Evolutionary conservation across 75 land plant genomes (phyloP).

Genomic region (Picea glauca): DNA sequence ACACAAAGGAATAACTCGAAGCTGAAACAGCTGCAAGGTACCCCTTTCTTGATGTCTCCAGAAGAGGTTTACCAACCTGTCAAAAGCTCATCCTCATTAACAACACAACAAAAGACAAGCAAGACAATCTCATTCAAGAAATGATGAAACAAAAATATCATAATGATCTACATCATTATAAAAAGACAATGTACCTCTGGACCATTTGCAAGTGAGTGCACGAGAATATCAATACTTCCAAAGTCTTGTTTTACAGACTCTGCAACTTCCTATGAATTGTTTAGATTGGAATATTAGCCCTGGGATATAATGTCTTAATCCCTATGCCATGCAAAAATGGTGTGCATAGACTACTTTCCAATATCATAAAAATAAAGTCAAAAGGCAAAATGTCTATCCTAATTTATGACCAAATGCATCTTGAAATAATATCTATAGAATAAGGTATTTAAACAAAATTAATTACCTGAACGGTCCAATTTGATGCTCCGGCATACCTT

Average conservation of each 20-base stretch:
- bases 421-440: not conserved
- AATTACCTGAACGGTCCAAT: slow-evolving; percentile 90
- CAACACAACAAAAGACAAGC: not conserved
- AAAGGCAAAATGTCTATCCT: not conserved
- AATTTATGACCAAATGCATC: not conserved
- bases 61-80: slow-evolving; percentile 84
- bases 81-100: not conserved
- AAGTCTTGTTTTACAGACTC: slow-evolving; percentile 87
- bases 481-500: slow-evolving; percentile 86
- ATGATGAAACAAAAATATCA: not conserved
- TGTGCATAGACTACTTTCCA: not conserved
- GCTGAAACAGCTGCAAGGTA: slow-evolving; percentile 96
- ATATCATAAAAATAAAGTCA: not conserved
- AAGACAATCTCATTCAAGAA: not conserved
- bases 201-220: slow-evolving; percentile 96
- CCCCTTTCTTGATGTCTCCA: slow-evolving; percentile 90
- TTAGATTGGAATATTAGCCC: not conserved
- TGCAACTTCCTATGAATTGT: slow-evolving; percentile 69
- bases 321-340: not conserved
- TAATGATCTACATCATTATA: not conserved
- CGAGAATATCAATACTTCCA: slow-evolving; percentile 96
- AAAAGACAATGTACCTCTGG: slow-evolving; percentile 58
- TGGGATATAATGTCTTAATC: not conserved
- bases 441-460: not conserved
- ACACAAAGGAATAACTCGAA: slow-evolving; percentile 90